phyloP scores from a whole-genome alignment of 805 yeast species.

The Jamesozyma jinghongensis region DNA sequence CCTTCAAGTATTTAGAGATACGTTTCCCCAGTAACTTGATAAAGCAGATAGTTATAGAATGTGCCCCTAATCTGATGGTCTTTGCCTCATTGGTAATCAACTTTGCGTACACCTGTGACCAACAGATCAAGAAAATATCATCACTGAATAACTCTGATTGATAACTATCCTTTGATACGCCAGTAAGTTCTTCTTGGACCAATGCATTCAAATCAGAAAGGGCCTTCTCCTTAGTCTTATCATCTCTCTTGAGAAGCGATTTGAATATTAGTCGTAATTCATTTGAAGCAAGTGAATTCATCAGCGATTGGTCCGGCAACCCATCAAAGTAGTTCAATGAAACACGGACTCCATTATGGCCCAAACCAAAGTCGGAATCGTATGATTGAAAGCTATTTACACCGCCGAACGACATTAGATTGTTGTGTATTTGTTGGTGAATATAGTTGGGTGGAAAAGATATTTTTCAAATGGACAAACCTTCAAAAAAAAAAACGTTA shows the following conservation, averaged over 20 bases:
- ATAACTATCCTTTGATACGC: conserved; percentile 4
- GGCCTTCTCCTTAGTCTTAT: conserved; percentile 79
- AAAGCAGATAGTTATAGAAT: conserved; percentile 52
- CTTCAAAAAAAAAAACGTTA: no score
- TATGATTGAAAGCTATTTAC: conserved; percentile 19
- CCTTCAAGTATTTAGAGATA: conserved; percentile 57
- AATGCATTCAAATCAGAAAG: conserved; percentile 42
- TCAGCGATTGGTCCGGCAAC: conserved; percentile 55
- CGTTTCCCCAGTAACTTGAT: conserved; percentile 44
- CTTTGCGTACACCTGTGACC: conserved; percentile 80
- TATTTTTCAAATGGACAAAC: no score
- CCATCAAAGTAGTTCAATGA: conserved; percentile 72
- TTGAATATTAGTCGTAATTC: conserved; percentile 57
- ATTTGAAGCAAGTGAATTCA: conserved; percentile 36
- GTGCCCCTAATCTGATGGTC: conserved; percentile 51
- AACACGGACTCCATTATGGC: conserved; percentile 41
- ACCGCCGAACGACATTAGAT: conserved; percentile 25
- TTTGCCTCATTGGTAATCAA: conserved; percentile 64
- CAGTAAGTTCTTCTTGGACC: conserved; percentile 15
- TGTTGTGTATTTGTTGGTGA: no score
- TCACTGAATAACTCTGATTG: conserved; percentile 30
- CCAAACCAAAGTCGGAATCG: conserved; percentile 28
- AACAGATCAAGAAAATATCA: conserved; percentile 47
- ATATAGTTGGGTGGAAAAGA: no score
- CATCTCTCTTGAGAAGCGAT: conserved; percentile 66